These are phyloP conservation scores for Ramaria sp. DNA, from an alignment of 768 basidiomycete species.

Conservation along the genomic window DNA sequence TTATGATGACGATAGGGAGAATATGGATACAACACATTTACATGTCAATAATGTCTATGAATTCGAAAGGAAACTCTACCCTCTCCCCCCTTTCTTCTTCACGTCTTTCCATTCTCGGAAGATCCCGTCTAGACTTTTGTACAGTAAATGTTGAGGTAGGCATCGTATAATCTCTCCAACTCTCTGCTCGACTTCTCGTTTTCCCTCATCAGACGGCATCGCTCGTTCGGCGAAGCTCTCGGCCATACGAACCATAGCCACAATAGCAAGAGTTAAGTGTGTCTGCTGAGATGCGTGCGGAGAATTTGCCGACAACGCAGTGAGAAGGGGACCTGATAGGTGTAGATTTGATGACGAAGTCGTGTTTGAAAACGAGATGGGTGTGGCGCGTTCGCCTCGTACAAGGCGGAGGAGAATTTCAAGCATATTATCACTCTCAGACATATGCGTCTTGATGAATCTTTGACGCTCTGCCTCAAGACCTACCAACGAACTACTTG, in stretches of 20 bases:
- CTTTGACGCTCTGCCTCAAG: conserved; percentile 65
- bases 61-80: background rate
- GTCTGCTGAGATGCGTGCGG: conserved; percentile 85
- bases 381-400: conserved; percentile 73
- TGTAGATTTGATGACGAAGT: conserved; percentile 35
- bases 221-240: conserved; percentile 74
- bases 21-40: background rate
- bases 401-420: conserved; percentile 90
- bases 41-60: background rate
- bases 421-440: conserved; percentile 76
- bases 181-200: conserved; percentile 59
- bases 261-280: conserved; percentile 84
- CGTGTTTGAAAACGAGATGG: conserved; percentile 51
- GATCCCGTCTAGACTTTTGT: conserved; percentile 88
- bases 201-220: conserved; percentile 41
- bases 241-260: conserved; percentile 82
- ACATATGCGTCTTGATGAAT: conserved; percentile 84
- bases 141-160: conserved; percentile 77
- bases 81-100: conserved; percentile 51
- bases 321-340: conserved; percentile 60
- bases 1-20: background rate
- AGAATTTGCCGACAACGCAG: conserved; percentile 62
- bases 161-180: conserved; percentile 85
- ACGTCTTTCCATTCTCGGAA: conserved; percentile 88
- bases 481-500: conserved; percentile 72